phyloP scores from a whole-genome alignment of 1,284 basidiomycete genomes.

The Exobasidium cylindrosporum region DNA sequence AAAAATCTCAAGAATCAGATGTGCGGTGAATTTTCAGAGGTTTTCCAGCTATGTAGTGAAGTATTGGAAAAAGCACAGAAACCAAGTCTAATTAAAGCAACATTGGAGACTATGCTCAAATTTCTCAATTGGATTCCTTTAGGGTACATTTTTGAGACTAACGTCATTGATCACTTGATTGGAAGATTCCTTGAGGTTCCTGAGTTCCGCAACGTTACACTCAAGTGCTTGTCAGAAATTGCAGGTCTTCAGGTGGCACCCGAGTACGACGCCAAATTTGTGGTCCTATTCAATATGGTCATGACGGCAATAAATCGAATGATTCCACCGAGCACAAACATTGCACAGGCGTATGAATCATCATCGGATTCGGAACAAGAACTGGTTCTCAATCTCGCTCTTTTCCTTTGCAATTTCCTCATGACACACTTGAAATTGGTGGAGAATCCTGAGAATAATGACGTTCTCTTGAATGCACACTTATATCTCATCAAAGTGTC shows the following conservation, averaged over 20 bases:
- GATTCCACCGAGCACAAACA: constrained; percentile 72
- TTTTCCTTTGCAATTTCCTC: constrained; percentile 96
- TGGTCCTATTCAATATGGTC: constrained; percentile 81
- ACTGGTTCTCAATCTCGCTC: constrained; percentile 90
- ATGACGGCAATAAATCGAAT: constrained; percentile 55
- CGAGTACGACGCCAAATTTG: constrained; percentile 97
- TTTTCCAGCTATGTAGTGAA: constrained; percentile 61
- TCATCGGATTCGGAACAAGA: constrained; percentile 93
- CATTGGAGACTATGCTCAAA: constrained; percentile 88
- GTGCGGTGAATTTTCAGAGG: constrained; percentile 54
- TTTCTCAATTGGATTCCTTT: constrained; percentile 99
- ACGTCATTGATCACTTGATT: constrained; percentile 90
- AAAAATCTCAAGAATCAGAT: constrained; percentile 84
- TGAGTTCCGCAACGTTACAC: constrained; percentile 94
- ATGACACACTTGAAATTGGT: constrained; percentile 78
- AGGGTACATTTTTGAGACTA: constrained; percentile 98
- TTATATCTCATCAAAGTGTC: constrained; percentile 98
- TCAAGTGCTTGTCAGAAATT: constrained; percentile 98
- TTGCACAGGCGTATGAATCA: constrained; percentile 85
- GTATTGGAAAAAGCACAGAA: constrained; percentile 98
- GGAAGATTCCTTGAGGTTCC: constrained; percentile 87
- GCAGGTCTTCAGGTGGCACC: constrained; percentile 79
- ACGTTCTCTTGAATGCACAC: constrained; percentile 77
- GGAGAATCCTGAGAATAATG: constrained; percentile 85
- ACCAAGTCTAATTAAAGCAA: constrained; percentile 88